Conservation (phyloP, 2,329 filamentous ascomycete species). For the Alternaria conjuncta region DNA sequence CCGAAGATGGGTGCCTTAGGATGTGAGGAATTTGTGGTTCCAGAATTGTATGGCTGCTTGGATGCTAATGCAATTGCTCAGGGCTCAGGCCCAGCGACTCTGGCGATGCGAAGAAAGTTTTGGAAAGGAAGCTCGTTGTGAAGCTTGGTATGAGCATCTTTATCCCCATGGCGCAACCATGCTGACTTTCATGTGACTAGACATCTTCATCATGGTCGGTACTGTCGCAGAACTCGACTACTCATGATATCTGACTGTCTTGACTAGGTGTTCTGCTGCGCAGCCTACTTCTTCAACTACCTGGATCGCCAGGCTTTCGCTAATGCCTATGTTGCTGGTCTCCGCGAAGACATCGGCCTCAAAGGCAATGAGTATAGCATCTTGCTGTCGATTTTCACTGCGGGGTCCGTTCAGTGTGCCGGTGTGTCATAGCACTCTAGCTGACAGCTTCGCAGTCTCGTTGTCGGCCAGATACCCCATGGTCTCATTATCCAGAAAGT, state of each 20-base stretch:
- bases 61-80: background rate
- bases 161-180: background rate
- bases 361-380: conserved; percentile 33
- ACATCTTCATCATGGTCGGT: conserved; percentile 9
- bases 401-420: conserved; percentile 17
- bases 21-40: background rate
- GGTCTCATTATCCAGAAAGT: conserved; percentile 32
- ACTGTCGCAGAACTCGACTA: background rate
- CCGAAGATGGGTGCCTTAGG: background rate
- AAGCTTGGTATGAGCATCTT: conserved; percentile 7
- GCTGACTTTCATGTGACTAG: background rate
- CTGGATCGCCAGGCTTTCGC: conserved; percentile 33
- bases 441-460: conserved; percentile 13
- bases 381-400: conserved; percentile 30
- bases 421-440: background rate
- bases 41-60: background rate
- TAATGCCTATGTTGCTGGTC: conserved; percentile 34
- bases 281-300: conserved; percentile 38
- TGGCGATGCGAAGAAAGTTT: background rate
- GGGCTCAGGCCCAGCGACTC: background rate
- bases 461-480: conserved; percentile 32
- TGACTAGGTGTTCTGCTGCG: conserved; percentile 28
- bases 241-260: background rate
- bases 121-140: conserved; percentile 9
- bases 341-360: conserved; percentile 30